Evolutionary conservation across 192 early-diverging fungal genomes (phyloP).

Genomic region (Coemansia sp.): DNA sequence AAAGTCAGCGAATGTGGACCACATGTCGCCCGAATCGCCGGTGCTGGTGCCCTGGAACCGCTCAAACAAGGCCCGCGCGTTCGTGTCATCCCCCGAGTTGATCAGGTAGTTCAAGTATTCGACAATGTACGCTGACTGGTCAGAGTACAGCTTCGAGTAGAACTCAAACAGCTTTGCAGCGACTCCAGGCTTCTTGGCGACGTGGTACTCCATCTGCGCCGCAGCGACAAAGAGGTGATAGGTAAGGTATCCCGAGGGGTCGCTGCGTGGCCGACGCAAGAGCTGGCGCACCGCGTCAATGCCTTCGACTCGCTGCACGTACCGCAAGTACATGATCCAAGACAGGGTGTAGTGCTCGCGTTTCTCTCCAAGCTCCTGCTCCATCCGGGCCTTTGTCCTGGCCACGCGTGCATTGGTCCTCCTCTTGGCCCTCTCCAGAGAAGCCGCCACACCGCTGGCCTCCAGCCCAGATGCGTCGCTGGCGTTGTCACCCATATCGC

Average conservation of each 20-base stretch:
- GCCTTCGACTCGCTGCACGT: constrained; percentile 77
- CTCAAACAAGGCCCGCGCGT: constrained; percentile 90
- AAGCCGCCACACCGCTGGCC: neutral
- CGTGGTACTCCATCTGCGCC: constrained; percentile 93
- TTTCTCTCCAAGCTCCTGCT: constrained; percentile 27
- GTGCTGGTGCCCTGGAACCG: constrained; percentile 74
- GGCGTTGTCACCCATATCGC: constrained; percentile 32
- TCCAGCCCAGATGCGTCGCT: constrained; percentile 31
- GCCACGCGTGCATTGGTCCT: constrained; percentile 44
- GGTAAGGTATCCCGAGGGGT: constrained; percentile 73
- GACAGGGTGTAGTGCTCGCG: constrained; percentile 66
- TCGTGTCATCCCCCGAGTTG: constrained; percentile 89
- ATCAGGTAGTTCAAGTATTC: constrained; percentile 90
- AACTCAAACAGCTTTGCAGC: constrained; percentile 91
- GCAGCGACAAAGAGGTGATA: constrained; percentile 89
- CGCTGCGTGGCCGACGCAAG: constrained; percentile 68
- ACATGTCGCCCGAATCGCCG: constrained; percentile 72
- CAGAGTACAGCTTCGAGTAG: constrained; percentile 80
- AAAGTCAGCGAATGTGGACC: constrained; percentile 83
- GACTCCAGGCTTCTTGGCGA: constrained; percentile 79
- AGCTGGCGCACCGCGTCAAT: constrained; percentile 72
- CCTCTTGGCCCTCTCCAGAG: constrained; percentile 36
- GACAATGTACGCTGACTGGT: constrained; percentile 72
- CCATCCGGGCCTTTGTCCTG: constrained; percentile 46
- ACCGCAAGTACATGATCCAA: constrained; percentile 92